phyloP scores from a whole-genome alignment of 2,329 filamentous ascomycete genomes.

The Exophiala bonariae region DNA sequence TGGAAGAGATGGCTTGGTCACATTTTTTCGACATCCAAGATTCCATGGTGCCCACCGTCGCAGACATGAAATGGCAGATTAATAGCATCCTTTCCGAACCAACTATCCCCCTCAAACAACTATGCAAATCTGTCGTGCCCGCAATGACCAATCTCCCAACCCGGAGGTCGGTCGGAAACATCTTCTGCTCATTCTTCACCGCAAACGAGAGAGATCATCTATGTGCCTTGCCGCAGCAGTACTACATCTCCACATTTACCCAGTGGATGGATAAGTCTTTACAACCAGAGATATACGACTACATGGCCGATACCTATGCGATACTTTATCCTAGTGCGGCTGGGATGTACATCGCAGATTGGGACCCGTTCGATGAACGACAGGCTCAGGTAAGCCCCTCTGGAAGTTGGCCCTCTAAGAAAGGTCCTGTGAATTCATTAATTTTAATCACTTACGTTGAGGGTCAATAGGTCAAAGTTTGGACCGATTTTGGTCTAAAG shows the following conservation, averaged over 20 bases:
- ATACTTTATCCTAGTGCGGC: background rate
- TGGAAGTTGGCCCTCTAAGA: background rate
- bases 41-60: background rate
- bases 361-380: constrained; percentile 1
- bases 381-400: constrained; percentile 1
- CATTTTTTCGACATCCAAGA: constrained; percentile 4
- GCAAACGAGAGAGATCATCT: constrained; percentile 1
- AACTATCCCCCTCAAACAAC: background rate
- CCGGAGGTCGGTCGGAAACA: background rate
- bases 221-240: constrained; percentile 1
- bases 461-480: background rate
- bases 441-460: background rate
- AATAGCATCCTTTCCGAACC: constrained; percentile 3
- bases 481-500: background rate
- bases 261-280: constrained; percentile 3
- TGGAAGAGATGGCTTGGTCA: background rate
- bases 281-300: constrained; percentile 1
- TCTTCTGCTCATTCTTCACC: background rate
- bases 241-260: constrained; percentile 3
- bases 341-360: constrained; percentile 8
- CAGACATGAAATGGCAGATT: background rate
- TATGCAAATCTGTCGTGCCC: background rate
- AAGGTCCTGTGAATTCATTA: too few species aligned
- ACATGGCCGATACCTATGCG: background rate
- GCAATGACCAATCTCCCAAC: constrained; percentile 6